Conservation (phyloP, 768 basidiomycete genomes). For the Albatrellus ellisii region DNA sequence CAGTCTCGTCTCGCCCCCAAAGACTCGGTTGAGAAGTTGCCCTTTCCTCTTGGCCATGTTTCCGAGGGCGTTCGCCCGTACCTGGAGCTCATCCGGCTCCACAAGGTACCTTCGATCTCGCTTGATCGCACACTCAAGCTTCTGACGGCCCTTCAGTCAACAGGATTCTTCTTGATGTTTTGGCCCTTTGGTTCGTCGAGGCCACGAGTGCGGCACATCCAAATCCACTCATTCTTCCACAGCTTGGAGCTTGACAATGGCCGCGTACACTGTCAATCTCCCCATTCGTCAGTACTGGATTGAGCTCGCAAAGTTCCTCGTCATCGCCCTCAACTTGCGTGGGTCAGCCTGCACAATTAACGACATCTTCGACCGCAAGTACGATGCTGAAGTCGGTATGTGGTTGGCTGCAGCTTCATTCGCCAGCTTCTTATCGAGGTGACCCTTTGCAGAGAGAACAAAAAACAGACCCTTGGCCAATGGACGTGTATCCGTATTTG, state of each 20-base stretch:
- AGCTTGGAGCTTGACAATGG: conserved; percentile 1
- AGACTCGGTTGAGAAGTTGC: too few species aligned
- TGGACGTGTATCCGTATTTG: background rate
- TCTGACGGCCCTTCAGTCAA: background rate
- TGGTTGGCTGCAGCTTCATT: background rate
- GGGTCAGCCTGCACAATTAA: conserved; percentile 1
- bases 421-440: background rate
- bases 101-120: background rate
- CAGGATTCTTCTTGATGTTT: conserved; percentile 2
- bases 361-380: conserved; percentile 2
- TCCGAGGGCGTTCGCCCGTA: background rate
- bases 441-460: background rate
- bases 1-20: too few species aligned
- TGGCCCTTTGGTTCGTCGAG: conserved; percentile 1
- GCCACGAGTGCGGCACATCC: background rate
- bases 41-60: background rate
- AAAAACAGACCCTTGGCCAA: background rate
- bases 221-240: background rate
- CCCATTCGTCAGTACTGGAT: background rate
- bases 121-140: background rate
- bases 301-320: background rate
- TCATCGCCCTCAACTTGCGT: background rate
- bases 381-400: conserved; percentile 1
- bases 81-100: background rate
- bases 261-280: background rate